Evolutionary conservation across 2,329 filamentous ascomycete species (phyloP), one percentile per base, ranked within the genome.

Genomic region (Ophiocordyceps camponoti-floridani): DNA sequence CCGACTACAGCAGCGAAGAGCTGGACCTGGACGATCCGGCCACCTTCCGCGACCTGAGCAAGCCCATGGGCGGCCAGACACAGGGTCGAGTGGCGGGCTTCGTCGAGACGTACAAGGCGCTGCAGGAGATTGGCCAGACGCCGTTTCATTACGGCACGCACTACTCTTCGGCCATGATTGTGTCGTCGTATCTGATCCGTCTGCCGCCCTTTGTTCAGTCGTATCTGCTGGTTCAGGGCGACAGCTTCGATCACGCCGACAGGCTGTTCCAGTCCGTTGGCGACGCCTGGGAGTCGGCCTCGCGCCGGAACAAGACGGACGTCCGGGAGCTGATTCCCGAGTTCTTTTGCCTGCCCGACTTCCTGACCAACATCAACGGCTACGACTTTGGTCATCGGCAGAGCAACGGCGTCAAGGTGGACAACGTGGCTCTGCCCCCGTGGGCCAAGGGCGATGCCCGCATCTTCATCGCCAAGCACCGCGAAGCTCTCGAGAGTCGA

Each of bases 91-190:
- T 93, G 50, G 69, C 75, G 0, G 84, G 87, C 7, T 94, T 91
- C 54, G 73, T 77, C 44, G 84, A 93, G 53, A 77, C 87, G 28
- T 96, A 94, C 59, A 78, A 80, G 51, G 84, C 85, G 14, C 81
- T 98, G 58, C 81, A 81, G 1, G 91, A 96, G 58, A 94, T 98
- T 70, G 85, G 82, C 8, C 88, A 94, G 41, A 81, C 84, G 1
- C 84, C 91, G 0, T 98, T 95, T 58, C 91, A 98, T 58, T 98
- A 96, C 53, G 91, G 91, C 16, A 98, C 93, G 0, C 93, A 98
- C 59, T 98, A 98, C 60, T 96, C 91, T 1, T 96, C 91, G 2
- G 91, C 91, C 8, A 98, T 96, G 91, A 95, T 94, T 47, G 91
- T 98, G 7, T 87, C 87, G 12, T 95, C 88, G 0, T 98, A 95